Percentiles rank a stretch among this genome's conserved stretches.
Evolutionary conservation across 148 eudicot species (phyloP).

Genomic region (Diospyros lotus): DNA sequence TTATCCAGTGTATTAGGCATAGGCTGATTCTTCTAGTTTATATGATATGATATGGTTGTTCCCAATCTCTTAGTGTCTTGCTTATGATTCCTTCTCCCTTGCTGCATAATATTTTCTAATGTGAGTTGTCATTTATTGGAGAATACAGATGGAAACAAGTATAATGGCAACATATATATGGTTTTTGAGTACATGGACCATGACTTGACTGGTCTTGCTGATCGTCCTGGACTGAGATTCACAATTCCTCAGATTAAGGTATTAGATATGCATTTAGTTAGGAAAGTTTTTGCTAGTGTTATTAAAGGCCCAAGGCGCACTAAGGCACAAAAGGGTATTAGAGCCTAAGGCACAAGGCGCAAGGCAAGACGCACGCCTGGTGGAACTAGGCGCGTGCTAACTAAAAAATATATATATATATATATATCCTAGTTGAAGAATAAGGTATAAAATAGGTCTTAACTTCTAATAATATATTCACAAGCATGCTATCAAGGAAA

Average conservation of each 20-base stretch:
- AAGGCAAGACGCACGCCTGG: no score
- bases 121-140: slow-evolving; percentile 1
- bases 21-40: neutral
- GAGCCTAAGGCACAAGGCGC: no score
- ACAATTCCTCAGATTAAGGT: slow-evolving; percentile 38
- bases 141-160: slow-evolving; percentile 43
- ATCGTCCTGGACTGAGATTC: slow-evolving; percentile 61
- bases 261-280: neutral
- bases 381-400: no score
- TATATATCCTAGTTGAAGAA: no score
- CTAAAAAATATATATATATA: no score
- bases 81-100: neutral
- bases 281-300: no score
- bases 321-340: neutral
- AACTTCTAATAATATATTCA: no score
- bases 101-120: neutral
- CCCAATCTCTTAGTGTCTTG: neutral
- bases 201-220: slow-evolving; percentile 65
- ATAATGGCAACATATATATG: slow-evolving; percentile 52
- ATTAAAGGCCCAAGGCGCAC: no score
- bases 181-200: slow-evolving; percentile 77
- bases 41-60: neutral
- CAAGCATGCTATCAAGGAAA: no score
- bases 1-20: neutral
- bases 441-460: no score